phyloP scores from a whole-genome alignment of 257 asterid species.

The Vinca minor region DNA sequence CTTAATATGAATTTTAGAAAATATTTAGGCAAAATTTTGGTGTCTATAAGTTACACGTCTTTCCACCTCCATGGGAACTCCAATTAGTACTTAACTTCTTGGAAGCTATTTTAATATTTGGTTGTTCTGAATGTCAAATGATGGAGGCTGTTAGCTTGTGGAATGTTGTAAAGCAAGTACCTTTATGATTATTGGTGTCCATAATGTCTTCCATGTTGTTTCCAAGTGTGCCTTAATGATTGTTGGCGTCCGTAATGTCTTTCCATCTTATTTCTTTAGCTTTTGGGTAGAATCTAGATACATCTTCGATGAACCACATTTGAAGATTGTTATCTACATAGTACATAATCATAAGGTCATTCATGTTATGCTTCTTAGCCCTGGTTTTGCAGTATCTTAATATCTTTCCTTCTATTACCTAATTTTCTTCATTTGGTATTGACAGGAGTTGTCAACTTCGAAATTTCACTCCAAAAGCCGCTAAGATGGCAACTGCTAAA shows the following conservation, averaged over 20 bases:
- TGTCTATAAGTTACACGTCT: neutral
- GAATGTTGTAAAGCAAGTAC: neutral
- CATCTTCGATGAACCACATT: neutral
- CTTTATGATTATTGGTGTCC: neutral
- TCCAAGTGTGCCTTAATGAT: neutral
- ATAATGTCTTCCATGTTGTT: neutral
- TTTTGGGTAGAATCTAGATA: neutral
- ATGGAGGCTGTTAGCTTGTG: neutral
- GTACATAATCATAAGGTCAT: neutral
- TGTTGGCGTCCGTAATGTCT: neutral
- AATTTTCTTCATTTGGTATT: slow-evolving; percentile 15
- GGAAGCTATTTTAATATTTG: neutral
- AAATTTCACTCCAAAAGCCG: slow-evolving; percentile 36
- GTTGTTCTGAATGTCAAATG: neutral
- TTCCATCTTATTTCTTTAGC: neutral
- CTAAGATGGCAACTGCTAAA: slow-evolving; percentile 44
- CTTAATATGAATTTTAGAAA: too few species aligned
- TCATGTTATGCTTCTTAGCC: neutral
- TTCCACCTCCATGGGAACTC: neutral
- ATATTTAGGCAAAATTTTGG: too few species aligned
- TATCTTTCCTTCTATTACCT: slow-evolving; percentile 20
- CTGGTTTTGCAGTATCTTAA: neutral
- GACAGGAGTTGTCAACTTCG: slow-evolving; percentile 66
- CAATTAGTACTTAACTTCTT: neutral
- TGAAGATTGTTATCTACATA: neutral